Evolutionary conservation across 768 basidiomycete species (phyloP).

Genomic region (Tricholomella constricta): DNA sequence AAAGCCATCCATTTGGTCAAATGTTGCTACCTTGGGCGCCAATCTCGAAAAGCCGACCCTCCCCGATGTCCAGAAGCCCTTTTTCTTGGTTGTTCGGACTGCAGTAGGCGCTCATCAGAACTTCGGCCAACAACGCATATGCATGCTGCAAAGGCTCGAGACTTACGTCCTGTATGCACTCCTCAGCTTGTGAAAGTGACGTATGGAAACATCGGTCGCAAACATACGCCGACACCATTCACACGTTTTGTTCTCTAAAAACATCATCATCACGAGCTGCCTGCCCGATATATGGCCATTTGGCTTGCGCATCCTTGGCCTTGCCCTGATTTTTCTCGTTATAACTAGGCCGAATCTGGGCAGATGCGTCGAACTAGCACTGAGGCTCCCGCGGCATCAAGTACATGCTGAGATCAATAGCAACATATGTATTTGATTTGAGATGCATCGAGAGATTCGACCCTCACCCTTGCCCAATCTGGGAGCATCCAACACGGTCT

Average conservation of each 20-base stretch:
- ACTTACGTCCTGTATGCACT: not conserved
- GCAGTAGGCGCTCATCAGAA: no score
- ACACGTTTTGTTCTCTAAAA: constrained; percentile 3
- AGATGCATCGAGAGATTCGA: constrained; percentile 2
- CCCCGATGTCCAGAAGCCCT: no score
- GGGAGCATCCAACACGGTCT: constrained; percentile 29
- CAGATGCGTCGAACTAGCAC: not conserved
- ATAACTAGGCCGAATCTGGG: not conserved
- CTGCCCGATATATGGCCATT: not conserved
- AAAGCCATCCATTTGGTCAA: no score
- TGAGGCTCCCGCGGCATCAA: not conserved
- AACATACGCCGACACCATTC: constrained; percentile 13
- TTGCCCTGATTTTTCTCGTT: not conserved
- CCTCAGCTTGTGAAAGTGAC: not conserved
- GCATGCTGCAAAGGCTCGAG: no score
- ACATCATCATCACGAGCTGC: no score
- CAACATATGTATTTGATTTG: not conserved
- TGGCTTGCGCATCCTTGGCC: not conserved
- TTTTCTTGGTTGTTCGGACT: no score
- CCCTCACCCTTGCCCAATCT: constrained; percentile 22
- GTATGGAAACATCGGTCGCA: constrained; percentile 11
- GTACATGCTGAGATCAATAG: not conserved
- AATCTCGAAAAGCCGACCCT: no score
- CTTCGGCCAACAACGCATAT: no score
- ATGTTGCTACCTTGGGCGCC: no score